These are phyloP conservation scores for Gamarada debralockiae DNA, from an alignment of 495 filamentous ascomycete genomes.

Conservation along the genomic window DNA sequence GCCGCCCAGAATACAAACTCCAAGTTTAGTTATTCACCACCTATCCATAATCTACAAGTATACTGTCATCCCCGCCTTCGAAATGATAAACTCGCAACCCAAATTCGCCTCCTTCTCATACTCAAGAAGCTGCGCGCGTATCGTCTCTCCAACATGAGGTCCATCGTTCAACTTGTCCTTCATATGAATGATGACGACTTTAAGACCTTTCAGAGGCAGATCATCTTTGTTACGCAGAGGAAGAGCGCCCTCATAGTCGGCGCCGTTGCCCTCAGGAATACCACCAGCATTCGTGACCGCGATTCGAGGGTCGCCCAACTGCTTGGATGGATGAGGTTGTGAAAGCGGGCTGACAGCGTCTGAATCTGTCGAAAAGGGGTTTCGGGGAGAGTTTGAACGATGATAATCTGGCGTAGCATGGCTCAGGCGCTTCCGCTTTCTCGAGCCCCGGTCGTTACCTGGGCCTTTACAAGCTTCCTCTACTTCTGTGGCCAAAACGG, in stretches of 20 bases:
- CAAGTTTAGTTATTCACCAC: not conserved
- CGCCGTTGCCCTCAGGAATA: not conserved
- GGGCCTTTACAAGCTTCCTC: constrained; percentile 19
- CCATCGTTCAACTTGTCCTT: constrained; percentile 71
- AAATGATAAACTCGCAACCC: constrained; percentile 77
- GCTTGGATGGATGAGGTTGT: too few species aligned
- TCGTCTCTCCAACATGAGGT: constrained; percentile 54
- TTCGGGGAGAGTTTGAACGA: too few species aligned
- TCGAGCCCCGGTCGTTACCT: constrained; percentile 17
- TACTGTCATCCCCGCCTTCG: constrained; percentile 41
- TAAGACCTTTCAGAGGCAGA: constrained; percentile 40
- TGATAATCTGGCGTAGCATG: not conserved
- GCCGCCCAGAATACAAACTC: not conserved
- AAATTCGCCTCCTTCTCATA: constrained; percentile 57
- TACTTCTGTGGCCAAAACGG: constrained; percentile 65
- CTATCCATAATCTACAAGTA: constrained; percentile 12
- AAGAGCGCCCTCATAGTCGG: not conserved
- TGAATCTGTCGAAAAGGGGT: too few species aligned
- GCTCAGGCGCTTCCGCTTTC: not conserved
- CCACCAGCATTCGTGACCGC: too few species aligned
- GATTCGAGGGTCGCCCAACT: too few species aligned
- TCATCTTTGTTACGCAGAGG: constrained; percentile 20
- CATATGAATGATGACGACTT: constrained; percentile 75
- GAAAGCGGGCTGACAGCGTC: too few species aligned
- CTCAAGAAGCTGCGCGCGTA: constrained; percentile 61